A percentile compares a stretch with the other conserved stretches of the same genome.
Conservation (phyloP, 352 stramenopile species). For the Phytophthora europaea region DNA sequence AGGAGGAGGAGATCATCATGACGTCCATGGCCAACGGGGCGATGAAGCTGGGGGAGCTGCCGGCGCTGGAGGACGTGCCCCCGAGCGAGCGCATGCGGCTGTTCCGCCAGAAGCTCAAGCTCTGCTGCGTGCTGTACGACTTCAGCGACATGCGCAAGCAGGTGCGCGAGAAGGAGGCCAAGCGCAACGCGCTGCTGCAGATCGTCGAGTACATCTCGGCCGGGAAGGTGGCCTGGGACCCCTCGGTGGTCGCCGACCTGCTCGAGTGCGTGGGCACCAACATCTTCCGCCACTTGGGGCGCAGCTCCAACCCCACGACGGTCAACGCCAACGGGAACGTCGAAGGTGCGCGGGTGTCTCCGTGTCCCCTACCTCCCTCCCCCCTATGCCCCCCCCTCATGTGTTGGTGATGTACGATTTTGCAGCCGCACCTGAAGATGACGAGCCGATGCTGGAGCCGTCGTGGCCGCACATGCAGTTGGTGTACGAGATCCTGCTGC, state of each 20-base stretch:
- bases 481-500: conserved; percentile 99
- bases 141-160: conserved; percentile 70
- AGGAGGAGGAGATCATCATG: conserved; percentile 24
- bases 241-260: conserved; percentile 65
- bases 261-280: conserved; percentile 85
- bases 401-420: not conserved
- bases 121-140: conserved; percentile 69
- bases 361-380: too few relatives aligned
- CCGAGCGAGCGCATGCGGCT: conserved; percentile 67
- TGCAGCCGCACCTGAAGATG: conserved; percentile 94
- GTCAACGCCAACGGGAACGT: conserved; percentile 57
- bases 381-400: not conserved
- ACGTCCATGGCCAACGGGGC: conserved; percentile 31
- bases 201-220: conserved; percentile 97
- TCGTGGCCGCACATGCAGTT: conserved; percentile 98
- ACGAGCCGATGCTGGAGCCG: conserved; percentile 97
- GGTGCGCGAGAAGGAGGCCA: conserved; percentile 81
- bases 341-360: conserved; percentile 43
- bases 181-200: conserved; percentile 97
- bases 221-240: conserved; percentile 74
- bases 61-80: conserved; percentile 63
- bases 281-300: conserved; percentile 90
- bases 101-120: conserved; percentile 75
- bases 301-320: conserved; percentile 81
- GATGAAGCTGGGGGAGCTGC: conserved; percentile 64